These are phyloP conservation scores for Bisporella sp. DNA, from an alignment of 2,329 filamentous ascomycete genomes.

Conservation along the genomic window DNA sequence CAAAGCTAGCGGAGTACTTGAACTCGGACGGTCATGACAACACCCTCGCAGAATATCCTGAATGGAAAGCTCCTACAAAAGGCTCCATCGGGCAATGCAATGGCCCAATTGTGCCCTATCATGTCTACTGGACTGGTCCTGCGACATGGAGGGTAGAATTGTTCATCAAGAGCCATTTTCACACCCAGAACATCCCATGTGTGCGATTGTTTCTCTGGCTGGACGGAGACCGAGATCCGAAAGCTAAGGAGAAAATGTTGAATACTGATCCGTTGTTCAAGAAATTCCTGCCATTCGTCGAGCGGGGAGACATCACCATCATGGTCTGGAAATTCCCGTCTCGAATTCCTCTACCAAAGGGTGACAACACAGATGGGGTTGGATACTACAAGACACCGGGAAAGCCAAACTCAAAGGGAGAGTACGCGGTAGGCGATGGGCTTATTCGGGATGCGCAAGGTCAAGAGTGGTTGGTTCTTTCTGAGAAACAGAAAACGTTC, in stretches of 20 bases:
- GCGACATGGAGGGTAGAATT: constrained; percentile 50
- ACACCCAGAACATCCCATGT: constrained; percentile 49
- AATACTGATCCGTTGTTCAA: constrained; percentile 43
- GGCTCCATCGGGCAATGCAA: constrained; percentile 40
- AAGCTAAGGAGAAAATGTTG: constrained; percentile 43
- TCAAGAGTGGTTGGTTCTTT: constrained; percentile 46
- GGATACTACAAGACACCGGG: constrained; percentile 41
- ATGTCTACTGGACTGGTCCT: constrained; percentile 50
- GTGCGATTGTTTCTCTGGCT: constrained; percentile 47
- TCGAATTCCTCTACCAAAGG: constrained; percentile 42
- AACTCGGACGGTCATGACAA: constrained; percentile 29
- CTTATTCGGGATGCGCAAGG: constrained; percentile 41
- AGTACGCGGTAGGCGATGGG: constrained; percentile 39
- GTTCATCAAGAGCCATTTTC: constrained; percentile 49
- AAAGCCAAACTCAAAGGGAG: constrained; percentile 29
- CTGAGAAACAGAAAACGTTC: constrained; percentile 49
- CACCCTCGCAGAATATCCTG: constrained; percentile 24
- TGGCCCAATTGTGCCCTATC: constrained; percentile 48
- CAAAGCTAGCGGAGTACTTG: constrained; percentile 24
- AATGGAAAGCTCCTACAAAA: constrained; percentile 32
- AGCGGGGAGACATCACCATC: constrained; percentile 43
- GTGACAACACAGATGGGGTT: constrained; percentile 40
- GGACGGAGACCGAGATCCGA: constrained; percentile 43
- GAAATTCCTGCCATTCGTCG: constrained; percentile 45
- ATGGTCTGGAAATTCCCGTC: constrained; percentile 47